Base-by-base conservation (phyloP, 768 basidiomycete species). In the Lactarius deliciosus region DNA sequence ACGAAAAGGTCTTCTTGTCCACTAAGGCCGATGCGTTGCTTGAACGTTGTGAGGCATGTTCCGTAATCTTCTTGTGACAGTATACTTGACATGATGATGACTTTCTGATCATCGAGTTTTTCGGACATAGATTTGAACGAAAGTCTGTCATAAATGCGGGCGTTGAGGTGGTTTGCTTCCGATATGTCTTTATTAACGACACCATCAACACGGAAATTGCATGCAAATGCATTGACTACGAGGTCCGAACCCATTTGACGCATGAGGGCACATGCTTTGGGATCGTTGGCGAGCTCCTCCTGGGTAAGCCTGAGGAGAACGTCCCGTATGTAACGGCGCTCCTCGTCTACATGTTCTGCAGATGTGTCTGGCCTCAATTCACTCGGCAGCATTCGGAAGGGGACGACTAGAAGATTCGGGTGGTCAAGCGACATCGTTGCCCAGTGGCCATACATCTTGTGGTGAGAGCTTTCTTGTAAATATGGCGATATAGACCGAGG, bases 211-310 rank as follows among this genome's bases (percentile, higher is more conserved):
- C 75, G 73, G 74, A 82, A 81, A 73, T 83, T 81, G 73, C 76
- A 77, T 3, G 77, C 75, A 63, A 82, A 83, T 1, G 77, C 74
- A 63, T 82, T 81, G 74, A 83, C 80, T 61, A 73, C 75, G 64
- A 83, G 76, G 67, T 82, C 82, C 11, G 70, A 66, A 5, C 69
- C 68, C 60, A 71, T 64, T 36, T 61, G 59, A 34, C 65, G 62
- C 62, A 71, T 60, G 5, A 71, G 57, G 2, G 45, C 50, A 13
- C 60, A 36, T 4, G 65, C 70, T 28, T 25, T 45, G 15, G 65
- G 65, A 28, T 71, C 65, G 10, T 57, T 62, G 13, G 70, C 61
- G n/a, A 70, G 61, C 47, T 66, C 61, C 50, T 69, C 50, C 43
- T 62, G 62, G 6, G 64, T 30, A 40, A 47, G n/a, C 10, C 54